A percentile compares a stretch with the other conserved stretches of the same genome.
These are phyloP conservation scores for Aspergillus bombycis DNA, from an alignment of 2,329 filamentous ascomycete genomes.

Conservation along the genomic window DNA sequence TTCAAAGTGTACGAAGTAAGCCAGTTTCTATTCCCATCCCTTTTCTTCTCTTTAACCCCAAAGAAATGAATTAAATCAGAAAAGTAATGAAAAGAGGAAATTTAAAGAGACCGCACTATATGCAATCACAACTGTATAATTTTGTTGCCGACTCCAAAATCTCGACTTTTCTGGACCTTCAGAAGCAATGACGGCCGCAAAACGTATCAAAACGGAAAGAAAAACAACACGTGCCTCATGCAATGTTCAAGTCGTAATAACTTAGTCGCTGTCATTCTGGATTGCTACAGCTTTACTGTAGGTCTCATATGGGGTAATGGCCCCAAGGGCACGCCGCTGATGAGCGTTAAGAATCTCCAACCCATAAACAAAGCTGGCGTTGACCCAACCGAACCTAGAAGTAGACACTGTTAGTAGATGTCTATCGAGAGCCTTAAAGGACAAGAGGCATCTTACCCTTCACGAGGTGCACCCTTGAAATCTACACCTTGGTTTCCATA, in stretches of 20 bases:
- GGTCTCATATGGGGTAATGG: constrained; percentile 82
- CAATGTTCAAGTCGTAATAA: background rate
- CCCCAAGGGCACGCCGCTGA: constrained; percentile 84
- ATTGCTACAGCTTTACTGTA: constrained; percentile 68
- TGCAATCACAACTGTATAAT: background rate
- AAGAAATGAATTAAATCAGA: background rate
- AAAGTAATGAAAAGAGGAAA: background rate
- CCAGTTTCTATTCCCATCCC: constrained; percentile 1
- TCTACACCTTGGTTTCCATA: constrained; percentile 96
- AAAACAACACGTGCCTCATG: background rate
- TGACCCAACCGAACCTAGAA: constrained; percentile 93
- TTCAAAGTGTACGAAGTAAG: background rate
- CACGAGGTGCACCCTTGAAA: constrained; percentile 92
- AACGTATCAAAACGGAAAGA: background rate
- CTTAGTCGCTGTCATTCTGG: constrained; percentile 21
- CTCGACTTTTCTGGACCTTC: background rate
- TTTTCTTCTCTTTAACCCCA: background rate
- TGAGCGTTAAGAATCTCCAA: constrained; percentile 85
- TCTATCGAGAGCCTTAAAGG: background rate
- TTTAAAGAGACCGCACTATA: background rate
- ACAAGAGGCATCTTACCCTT: constrained; percentile 71
- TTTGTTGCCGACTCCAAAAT: background rate
- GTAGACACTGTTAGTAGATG: constrained; percentile 10
- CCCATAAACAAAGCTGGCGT: constrained; percentile 95
- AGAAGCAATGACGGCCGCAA: background rate